Evolutionary conservation across 371 early-diverging fungal genomes (phyloP), one percentile per base, ranked within the genome.

Genomic region (Lichtheimia ramosa): DNA sequence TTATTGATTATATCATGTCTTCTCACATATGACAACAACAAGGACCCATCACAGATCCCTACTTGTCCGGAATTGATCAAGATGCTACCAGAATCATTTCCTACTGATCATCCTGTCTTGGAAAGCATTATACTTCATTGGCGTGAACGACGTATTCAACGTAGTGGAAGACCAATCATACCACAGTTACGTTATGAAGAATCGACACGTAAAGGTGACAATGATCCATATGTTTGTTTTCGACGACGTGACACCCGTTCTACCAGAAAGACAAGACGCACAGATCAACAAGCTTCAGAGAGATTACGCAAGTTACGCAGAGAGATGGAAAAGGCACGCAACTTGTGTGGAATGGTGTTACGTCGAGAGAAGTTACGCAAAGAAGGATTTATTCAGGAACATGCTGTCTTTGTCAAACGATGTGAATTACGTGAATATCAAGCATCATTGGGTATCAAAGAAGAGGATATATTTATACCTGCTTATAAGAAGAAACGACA

Each of bases 171-270:
- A 48, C 61, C 84, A 0, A 77, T 95, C 48, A 81, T 83, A 15
- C 87, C 93, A 3, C 70, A 71, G n/a, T 70, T 92, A 0, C 69
- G 62, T 69, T 76, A 71, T 51, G 92, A 91, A 43, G 91, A 91
- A 42, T 34, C 34, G 10, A 65, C 75, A 14, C 50, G 76, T 2
- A 84, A 87, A 54, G 79, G 86, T 28, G 96, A 95, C 55, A 73
- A 79, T 25, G 95, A 97, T 69, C 96, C 98, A 2, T 98, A 95
- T 66, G 88, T 96, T 5, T 98, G 98, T 65, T 98, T 98, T 82
- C 91, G 98, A 53, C 87, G 91, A 43, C 82, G 98, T 49, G 98
- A 97, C 70, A 85, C 94, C 49, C 92, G 92, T 66, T 84, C 87
- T 5, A 63, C 88, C 14, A 91, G 97, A 41, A 96, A 95, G 66